Evolutionary conservation across 768 basidiomycete genomes (phyloP).

Genomic region (Tylopilus subfusipes): DNA sequence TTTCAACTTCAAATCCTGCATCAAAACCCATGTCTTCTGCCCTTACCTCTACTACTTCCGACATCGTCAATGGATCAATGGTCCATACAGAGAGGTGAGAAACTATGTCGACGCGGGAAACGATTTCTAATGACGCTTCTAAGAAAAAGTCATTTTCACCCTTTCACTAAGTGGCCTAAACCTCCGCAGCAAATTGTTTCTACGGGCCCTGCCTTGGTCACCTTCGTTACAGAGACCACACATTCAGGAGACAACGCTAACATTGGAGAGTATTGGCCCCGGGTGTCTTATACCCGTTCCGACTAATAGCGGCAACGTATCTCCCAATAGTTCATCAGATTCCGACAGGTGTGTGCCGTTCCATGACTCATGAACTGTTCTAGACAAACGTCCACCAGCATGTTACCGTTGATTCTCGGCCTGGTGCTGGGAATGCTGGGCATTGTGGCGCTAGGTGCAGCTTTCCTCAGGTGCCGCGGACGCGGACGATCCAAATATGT

Average conservation of each 20-base stretch:
- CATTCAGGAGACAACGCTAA: slow-evolving; percentile 4
- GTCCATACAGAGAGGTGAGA: slow-evolving; percentile 9
- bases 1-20: neutral
- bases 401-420: slow-evolving; percentile 11
- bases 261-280: neutral
- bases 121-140: neutral
- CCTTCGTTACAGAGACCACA: neutral
- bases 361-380: neutral
- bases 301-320: neutral
- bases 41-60: neutral
- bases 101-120: neutral
- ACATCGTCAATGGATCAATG: neutral
- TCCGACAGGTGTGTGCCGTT: slow-evolving; percentile 10
- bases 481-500: neutral
- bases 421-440: slow-evolving; percentile 4
- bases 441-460: slow-evolving; percentile 4
- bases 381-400: slow-evolving; percentile 7
- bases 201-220: neutral
- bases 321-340: neutral
- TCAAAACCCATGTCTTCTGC: neutral
- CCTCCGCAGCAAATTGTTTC: slow-evolving; percentile 1
- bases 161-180: neutral
- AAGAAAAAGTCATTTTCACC: neutral
- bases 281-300: neutral
- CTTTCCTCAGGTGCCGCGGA: slow-evolving; percentile 2